Conservation (phyloP, 805 yeast genomes). For the Cephaloascus fragrans region DNA sequence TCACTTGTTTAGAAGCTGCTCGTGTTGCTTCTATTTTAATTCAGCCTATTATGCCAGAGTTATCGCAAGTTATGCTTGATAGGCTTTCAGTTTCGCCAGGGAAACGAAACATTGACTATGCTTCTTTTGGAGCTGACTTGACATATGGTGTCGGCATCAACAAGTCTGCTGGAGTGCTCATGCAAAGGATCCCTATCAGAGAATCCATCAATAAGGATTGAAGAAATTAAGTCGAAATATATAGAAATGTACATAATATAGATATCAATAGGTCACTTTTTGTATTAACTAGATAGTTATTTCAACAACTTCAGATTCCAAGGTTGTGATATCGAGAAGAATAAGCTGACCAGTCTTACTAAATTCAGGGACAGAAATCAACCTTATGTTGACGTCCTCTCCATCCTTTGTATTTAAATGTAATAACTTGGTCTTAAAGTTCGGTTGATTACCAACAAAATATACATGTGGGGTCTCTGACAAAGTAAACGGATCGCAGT, state of each 20-base stretch:
- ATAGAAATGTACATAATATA: neutral
- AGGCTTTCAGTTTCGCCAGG: conserved; percentile 43
- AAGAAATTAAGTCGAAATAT: conserved; percentile 1
- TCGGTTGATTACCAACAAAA: conserved; percentile 76
- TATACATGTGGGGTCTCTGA: conserved; percentile 78
- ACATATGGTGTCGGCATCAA: conserved; percentile 54
- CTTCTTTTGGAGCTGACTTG: conserved; percentile 47
- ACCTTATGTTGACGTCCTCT: conserved; percentile 22
- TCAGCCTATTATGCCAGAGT: conserved; percentile 64
- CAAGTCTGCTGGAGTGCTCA: conserved; percentile 38
- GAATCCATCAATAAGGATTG: neutral
- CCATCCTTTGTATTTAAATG: conserved; percentile 18
- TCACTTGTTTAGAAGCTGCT: conserved; percentile 58
- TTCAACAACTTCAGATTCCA: conserved; percentile 43
- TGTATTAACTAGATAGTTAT: conserved; percentile 9
- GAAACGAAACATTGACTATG: conserved; percentile 31
- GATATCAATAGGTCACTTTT: neutral
- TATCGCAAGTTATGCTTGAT: conserved; percentile 48
- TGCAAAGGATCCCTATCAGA: conserved; percentile 15
- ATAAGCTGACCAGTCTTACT: conserved; percentile 54
- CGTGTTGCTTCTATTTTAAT: conserved; percentile 59
- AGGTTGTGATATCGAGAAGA: conserved; percentile 45
- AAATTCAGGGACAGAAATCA: conserved; percentile 68
- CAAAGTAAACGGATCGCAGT: conserved; percentile 74
- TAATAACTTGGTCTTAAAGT: conserved; percentile 37